phyloP scores from a whole-genome alignment of 148 eudicot genomes.

The Bassia scoparia region DNA sequence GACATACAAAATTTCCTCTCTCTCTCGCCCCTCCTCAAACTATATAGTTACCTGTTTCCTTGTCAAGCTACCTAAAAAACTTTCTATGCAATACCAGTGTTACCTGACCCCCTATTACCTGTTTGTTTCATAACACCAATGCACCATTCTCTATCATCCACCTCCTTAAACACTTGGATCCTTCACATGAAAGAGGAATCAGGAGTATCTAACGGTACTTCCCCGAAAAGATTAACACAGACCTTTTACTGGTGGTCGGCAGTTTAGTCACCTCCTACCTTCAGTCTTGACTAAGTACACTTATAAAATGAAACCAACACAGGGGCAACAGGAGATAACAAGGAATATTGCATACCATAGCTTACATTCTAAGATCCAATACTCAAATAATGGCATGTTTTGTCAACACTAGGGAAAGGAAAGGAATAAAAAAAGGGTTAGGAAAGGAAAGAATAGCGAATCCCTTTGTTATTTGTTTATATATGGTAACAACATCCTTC shows the following conservation, averaged over 20 bases:
- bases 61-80: too few relatives aligned
- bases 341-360: neutral
- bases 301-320: neutral
- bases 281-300: neutral
- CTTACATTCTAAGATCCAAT: neutral
- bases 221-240: neutral
- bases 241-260: neutral
- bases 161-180: neutral
- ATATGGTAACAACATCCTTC: too few relatives aligned
- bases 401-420: too few relatives aligned
- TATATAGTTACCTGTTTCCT: too few relatives aligned
- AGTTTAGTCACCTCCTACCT: neutral
- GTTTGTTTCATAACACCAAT: neutral
- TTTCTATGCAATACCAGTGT: too few relatives aligned
- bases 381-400: neutral
- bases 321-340: neutral
- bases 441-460: too few relatives aligned
- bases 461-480: too few relatives aligned
- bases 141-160: neutral
- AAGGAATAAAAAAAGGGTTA: too few relatives aligned
- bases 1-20: too few relatives aligned
- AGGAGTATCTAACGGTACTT: neutral
- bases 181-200: neutral
- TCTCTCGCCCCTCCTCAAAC: too few relatives aligned
- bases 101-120: too few relatives aligned